Evolutionary conservation across 768 basidiomycete genomes (phyloP).

Genomic region (Xanthoconium stramineum): DNA sequence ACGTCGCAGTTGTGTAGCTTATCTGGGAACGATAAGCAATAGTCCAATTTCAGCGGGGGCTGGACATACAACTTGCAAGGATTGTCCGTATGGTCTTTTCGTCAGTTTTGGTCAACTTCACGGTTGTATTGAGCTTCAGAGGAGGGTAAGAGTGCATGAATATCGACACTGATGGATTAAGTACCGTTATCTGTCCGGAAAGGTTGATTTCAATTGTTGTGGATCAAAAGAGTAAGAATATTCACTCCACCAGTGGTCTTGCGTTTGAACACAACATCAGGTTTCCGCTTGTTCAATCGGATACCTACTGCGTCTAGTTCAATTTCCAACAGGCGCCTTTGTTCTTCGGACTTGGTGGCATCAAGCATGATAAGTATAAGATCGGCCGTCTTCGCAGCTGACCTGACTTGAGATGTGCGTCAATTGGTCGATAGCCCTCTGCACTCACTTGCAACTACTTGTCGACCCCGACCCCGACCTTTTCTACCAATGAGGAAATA

Average conservation of each 20-base stretch:
- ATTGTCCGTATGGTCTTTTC: conserved; percentile 94
- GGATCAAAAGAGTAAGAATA: conserved; percentile 7
- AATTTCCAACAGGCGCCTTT: conserved; percentile 80
- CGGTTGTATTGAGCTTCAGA: conserved; percentile 76
- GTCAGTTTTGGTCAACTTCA: conserved; percentile 91
- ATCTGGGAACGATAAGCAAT: conserved; percentile 42
- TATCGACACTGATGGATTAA: background rate
- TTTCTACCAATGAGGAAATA: background rate
- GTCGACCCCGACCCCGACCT: conserved; percentile 89
- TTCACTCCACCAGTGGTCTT: conserved; percentile 89
- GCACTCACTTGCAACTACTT: conserved; percentile 83
- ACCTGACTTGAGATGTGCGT: conserved; percentile 6
- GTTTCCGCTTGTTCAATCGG: conserved; percentile 82
- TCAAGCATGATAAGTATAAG: conserved; percentile 92
- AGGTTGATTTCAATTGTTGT: background rate
- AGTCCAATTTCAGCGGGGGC: background rate
- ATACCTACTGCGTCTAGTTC: conserved; percentile 98
- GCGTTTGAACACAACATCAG: conserved; percentile 94
- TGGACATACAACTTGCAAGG: conserved; percentile 71
- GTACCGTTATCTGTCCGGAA: conserved; percentile 62
- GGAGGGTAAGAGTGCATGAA: background rate
- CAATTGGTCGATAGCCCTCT: background rate
- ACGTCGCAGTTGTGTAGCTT: conserved; percentile 94
- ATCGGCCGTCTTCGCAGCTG: conserved; percentile 87
- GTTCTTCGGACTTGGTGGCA: conserved; percentile 91